A percentile compares a stretch with the other conserved stretches of the same genome.
These are phyloP conservation scores for Ustulina deusta DNA, from an alignment of 2,329 filamentous ascomycete genomes.

Conservation along the genomic window DNA sequence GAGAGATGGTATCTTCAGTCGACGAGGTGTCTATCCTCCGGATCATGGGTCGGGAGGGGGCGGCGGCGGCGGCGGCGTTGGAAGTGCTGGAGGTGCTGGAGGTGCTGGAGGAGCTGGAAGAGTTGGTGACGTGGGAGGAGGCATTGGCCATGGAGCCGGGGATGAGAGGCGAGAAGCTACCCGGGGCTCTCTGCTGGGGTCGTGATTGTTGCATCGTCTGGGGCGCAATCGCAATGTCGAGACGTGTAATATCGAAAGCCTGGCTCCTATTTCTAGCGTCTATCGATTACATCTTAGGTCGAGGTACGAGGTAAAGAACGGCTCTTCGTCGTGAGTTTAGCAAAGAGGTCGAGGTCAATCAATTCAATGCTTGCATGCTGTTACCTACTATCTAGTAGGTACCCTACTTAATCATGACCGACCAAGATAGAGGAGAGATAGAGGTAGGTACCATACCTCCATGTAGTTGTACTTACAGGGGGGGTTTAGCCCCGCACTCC, in stretches of 20 bases:
- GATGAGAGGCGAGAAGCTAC: constrained; percentile 66
- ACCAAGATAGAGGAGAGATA: too few species aligned
- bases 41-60: constrained; percentile 53
- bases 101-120: constrained; percentile 27
- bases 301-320: not conserved
- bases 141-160: constrained; percentile 27
- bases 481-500: constrained; percentile 4
- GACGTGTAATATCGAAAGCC: constrained; percentile 35
- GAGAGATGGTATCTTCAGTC: constrained; percentile 60
- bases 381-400: too few species aligned
- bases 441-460: too few species aligned
- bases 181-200: constrained; percentile 51
- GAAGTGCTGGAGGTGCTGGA: constrained; percentile 48
- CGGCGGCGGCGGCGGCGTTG: constrained; percentile 46
- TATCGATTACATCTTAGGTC: constrained; percentile 45
- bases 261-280: constrained; percentile 16
- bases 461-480: not conserved
- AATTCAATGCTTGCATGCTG: too few species aligned
- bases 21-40: constrained; percentile 61
- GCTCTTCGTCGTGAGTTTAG: not conserved
- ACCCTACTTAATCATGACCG: too few species aligned
- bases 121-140: constrained; percentile 35
- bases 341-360: not conserved
- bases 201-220: constrained; percentile 50
- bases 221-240: constrained; percentile 33